Evolutionary conservation across 176 grass and related monocot genomes (phyloP), one percentile per base, ranked within the genome.

Genomic region (Avena sativa): DNA sequence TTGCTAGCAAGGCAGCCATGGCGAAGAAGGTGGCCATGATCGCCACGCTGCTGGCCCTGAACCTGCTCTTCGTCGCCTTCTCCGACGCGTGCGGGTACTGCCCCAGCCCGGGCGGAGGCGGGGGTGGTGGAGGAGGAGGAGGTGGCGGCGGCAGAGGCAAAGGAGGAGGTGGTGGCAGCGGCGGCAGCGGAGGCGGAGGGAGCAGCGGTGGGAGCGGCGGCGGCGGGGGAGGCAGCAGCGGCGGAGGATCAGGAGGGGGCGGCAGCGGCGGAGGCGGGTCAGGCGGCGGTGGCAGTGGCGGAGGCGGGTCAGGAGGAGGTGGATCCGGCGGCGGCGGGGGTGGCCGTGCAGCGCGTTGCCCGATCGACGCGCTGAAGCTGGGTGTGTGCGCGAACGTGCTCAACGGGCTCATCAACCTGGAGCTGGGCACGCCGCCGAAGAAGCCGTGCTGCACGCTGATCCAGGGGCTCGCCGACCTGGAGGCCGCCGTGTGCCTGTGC

Each of bases 351-450:
- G 67, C 55, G 0, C 51, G 48, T 25, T 97, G 95, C 90, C 95
- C 95, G 5, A 79, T 94, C 1, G 83, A 97, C 72, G 65, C 92
- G 9, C 76, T 97, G 38, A 97, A 97, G 90, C 90, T 97, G 0
- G 92, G 88, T 1, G 92, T 97, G 1, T 97, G 94, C 64, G 94
- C 88, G 2, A 92, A 97, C 73, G 94, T 97, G 52, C 92, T 97
- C 0, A 90, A 57, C 67, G 93, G 93, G 12, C 87, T 97, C 63
- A 87, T 97, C 40, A 97, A 97, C 74, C 26, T 89, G 15, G 76
- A 58, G 74, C 86, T 97, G n/a, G 95, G 95, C 4, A 88, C 74
- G 28, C 92, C 95, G 66, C 92, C 95, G 0, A 49, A 67, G 82
- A 26, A 84, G 63, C 95, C 95, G 1, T 97, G 95, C 78, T 97